Conservation (phyloP, 1,139 yeast species). For the Suhomyces bolitotheri region DNA sequence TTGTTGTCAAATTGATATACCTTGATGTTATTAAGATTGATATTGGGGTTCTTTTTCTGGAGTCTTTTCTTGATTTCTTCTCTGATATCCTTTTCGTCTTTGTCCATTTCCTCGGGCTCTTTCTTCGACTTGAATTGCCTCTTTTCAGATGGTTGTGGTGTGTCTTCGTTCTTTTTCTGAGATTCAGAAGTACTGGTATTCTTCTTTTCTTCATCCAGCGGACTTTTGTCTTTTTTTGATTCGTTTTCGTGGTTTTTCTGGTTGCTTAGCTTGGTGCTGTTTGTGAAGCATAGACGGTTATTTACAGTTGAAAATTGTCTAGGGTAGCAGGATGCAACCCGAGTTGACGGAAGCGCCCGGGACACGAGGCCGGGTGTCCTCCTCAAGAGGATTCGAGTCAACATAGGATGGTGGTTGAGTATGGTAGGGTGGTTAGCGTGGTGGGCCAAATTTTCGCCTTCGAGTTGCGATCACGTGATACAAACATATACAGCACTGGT, state of each 20-base stretch:
- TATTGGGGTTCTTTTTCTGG: conserved; percentile 33
- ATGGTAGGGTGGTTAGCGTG: neutral
- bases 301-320: conserved; percentile 5
- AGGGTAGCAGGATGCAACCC: neutral
- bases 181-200: neutral
- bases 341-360: conserved; percentile 1
- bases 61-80: conserved; percentile 35
- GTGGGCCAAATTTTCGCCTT: conserved; percentile 10
- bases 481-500: neutral
- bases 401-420: conserved; percentile 2
- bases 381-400: conserved; percentile 6
- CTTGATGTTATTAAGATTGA: conserved; percentile 35
- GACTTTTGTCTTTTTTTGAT: conserved; percentile 2
- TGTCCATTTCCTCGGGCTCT: conserved; percentile 11
- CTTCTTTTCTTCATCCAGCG: conserved; percentile 2
- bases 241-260: conserved; percentile 3
- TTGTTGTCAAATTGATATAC: conserved; percentile 31
- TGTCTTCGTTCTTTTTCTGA: neutral
- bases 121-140: conserved; percentile 11
- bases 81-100: conserved; percentile 26
- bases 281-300: conserved; percentile 4
- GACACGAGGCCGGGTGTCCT: conserved; percentile 3
- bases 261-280: conserved; percentile 2
- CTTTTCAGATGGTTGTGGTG: conserved; percentile 4
- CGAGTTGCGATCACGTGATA: conserved; percentile 6